Base-by-base conservation (phyloP, 768 basidiomycete genomes). In the Thelephora aurantiotincta region DNA sequence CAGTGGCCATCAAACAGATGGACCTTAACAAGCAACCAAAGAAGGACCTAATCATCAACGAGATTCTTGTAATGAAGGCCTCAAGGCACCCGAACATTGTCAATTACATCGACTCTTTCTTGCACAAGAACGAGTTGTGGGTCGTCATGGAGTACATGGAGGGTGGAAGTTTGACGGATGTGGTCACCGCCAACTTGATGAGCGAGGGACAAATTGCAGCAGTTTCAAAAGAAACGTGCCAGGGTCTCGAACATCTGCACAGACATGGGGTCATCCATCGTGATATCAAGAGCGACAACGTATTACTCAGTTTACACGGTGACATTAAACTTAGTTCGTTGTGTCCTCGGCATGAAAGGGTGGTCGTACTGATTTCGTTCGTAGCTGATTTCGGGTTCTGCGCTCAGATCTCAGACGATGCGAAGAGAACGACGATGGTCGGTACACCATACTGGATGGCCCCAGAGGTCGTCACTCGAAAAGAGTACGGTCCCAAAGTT, bases 131-230 rank as follows among this genome's bases (percentile, higher is more conserved):
- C 62, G 96, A 98, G 59, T 72, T 99, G 3, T 98, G 96, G 96
- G 92, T 99, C 35, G 91, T 98, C 48, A 98, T 99, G 96, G 96
- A 97, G 68, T 97, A 93, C 65, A 98, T 98, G 94, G 93, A 97
- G 66, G 93, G 93, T 35, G 88, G 90, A 33, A 82, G 79, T 26
- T 68, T 97, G 38, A 99, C 94, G 4, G 94, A 98, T 60, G 92
- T 98, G 52, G 92, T 92, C 55, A 92, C 89, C 14, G 87, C 83
- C 45, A 92, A 93, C 63, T 66, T 96, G 58, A 98, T 99, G 92
- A 92, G 86, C 0, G 96, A 98, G 63, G 96, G 93, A 1, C 96
- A 98, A 68, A 98, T 99, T 52, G 92, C 96, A 0, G 96, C 94
- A 3, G 96, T 98, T 30, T 87, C 82, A 38, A 70, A 90, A 61